Evolutionary conservation across 2,329 filamentous ascomycete species (phyloP), one percentile per base, ranked within the genome.

Genomic region (Fusarium acutatum): DNA sequence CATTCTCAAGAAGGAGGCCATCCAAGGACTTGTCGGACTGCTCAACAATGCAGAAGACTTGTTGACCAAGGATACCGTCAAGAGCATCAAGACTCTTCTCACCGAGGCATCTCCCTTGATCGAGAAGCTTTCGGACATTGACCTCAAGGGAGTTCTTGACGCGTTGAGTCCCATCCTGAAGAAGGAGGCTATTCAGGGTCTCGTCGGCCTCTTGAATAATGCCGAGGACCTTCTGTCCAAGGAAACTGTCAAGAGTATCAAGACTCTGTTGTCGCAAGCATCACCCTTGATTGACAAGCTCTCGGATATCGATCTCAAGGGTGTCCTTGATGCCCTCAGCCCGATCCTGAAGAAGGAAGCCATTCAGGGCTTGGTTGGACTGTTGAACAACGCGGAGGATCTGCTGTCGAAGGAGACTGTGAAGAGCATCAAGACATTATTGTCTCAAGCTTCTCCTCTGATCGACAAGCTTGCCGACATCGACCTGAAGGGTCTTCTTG

Each of bases 321-420:
- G 77, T 11, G 60, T 84, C 0, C 57, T 83, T 2, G 70, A 80
- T 2, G 69, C 71, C 0, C 40, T 84, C 1, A 77, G 79, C 24
- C 82, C 83, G 0, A 74, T 85, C 2, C 72, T 84, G 0, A 80
- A 78, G 4, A 70, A 79, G 81, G 81, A 11, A 41, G 75, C 32
- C 54, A 67, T 35, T 59, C 82, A 49, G 75, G 77, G 79, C 11
- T 73, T 83, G 1, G 73, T 80, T 1, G 68, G 56, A 1, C 71
- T 84, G 2, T 67, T 84, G 7, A 70, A 65, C 2, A 82, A 83
- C n/a, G 82, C 81, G 0, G 78, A 80, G 20, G 67, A 76, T 1
- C 73, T 83, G 0, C 24, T 75, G 1, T 22, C 62, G 24, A 37
- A 72, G 72, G 22, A 67, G 44, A 77, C 50, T 26, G 72, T n/a